phyloP scores from a whole-genome alignment of 164 flowering plant genomes.

The Vitis cinerea region DNA sequence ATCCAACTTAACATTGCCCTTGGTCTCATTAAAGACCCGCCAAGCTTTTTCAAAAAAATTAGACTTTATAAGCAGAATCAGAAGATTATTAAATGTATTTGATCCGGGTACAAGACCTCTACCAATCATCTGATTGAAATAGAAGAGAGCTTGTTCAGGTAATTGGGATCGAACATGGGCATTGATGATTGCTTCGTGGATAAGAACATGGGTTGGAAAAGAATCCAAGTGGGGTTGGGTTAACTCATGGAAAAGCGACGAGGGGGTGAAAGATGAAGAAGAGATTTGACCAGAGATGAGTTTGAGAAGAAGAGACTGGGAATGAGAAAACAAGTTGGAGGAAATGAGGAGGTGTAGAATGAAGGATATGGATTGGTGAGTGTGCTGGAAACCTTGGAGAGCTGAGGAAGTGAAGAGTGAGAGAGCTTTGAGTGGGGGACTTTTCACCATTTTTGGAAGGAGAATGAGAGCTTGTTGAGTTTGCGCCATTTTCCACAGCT shows the following conservation, averaged over 20 bases:
- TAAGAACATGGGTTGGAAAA: slow-evolving; percentile 1
- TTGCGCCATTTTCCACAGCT: slow-evolving; percentile 14
- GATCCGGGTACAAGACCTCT: slow-evolving; percentile 34
- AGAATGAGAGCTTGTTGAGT: slow-evolving; percentile 18
- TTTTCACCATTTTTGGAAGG: slow-evolving; percentile 51
- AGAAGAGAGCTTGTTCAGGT: slow-evolving; percentile 36
- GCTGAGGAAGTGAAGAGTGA: slow-evolving; percentile 45
- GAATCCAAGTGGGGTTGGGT: slow-evolving; percentile 17
- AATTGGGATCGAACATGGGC: slow-evolving; percentile 37
- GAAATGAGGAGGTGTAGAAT: slow-evolving; percentile 46
- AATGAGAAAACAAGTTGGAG: slow-evolving; percentile 31
- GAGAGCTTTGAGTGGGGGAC: slow-evolving; percentile 59
- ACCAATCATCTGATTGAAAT: slow-evolving; percentile 42
- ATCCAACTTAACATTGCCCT: slow-evolving; percentile 35
- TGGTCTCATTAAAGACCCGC: slow-evolving; percentile 34
- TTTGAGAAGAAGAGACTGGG: slow-evolving; percentile 43
- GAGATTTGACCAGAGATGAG: slow-evolving; percentile 37
- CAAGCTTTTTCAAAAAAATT: slow-evolving; percentile 39
- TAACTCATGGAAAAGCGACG: slow-evolving; percentile 38
- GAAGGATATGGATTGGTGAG: slow-evolving; percentile 35
- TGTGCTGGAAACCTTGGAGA: slow-evolving; percentile 34
- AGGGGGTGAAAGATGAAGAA: slow-evolving; percentile 24
- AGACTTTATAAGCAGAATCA: slow-evolving; percentile 34
- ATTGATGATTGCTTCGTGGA: slow-evolving; percentile 41
- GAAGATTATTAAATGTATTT: slow-evolving; percentile 41